Base-by-base conservation (phyloP, 2,329 filamentous ascomycete species). In the Botrytis elliptica region DNA sequence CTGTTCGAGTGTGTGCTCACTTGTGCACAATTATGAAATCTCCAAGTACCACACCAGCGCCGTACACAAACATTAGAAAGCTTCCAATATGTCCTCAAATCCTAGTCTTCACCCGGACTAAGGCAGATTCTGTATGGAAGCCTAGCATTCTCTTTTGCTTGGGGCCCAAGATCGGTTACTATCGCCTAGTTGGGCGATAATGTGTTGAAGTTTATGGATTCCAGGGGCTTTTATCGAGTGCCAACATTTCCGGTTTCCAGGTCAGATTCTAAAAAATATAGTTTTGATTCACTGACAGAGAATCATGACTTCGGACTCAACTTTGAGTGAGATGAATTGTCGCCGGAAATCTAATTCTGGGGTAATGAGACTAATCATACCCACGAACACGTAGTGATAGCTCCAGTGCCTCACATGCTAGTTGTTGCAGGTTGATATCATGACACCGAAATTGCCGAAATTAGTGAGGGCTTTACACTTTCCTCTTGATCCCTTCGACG, bases 1-100 rank as follows among this genome's bases (percentile, higher is more conserved):
- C 46, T 49, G 3, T 49, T 49, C 8, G 3, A 10, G 8, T 22
- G 0, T 4, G 0, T 25, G 9, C 44, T 49, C 20, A 0, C 3
- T 49, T 49, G 3, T 49, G 20, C 16, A 49, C 8, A 10, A 49
- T 49, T 9, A 1, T 49, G 4, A 22, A 2, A 49, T 49, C 3
- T 3, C 7, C 9, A 0, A 9, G 20, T 22, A 46, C 44, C 7
- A 46, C 8, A 46, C 1, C 20, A 22, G 44, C 44, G 20, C 44
- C 44, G 8, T 49, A 4, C 20, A 46, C 20, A 22, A 7, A 46
- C 1, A 22, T 22, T 22, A 7, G 44, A 46, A 46, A 46, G 44
- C 44, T 49, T 22, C 8, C 44, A 22, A 22, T 49, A 49, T 1
- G 44, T 49, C 3, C 44, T 49, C 44, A 49, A 49, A 10, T 49